Conservation (phyloP, 352 stramenopile species). For the Phytopythium aichiense region DNA sequence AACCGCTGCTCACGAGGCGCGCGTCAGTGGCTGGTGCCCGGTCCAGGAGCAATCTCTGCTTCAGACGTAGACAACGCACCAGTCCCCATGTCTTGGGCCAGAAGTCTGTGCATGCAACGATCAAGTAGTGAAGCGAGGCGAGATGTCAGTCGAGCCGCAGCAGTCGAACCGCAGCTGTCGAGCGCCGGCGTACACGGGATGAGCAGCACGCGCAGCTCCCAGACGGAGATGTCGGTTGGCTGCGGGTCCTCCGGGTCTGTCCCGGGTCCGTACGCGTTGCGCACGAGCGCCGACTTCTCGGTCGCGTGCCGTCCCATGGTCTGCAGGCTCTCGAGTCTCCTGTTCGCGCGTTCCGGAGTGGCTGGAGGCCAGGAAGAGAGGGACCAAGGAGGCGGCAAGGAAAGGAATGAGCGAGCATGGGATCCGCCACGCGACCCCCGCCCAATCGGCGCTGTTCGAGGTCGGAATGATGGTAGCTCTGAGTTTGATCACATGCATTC, state of each 20-base stretch:
- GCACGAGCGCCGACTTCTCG: constrained; percentile 37
- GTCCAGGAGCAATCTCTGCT: too few relatives aligned
- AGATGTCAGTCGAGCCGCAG: not conserved
- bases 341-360: not conserved
- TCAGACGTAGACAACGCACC: constrained; percentile 14
- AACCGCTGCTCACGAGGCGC: constrained; percentile 26
- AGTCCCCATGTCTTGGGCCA: constrained; percentile 69
- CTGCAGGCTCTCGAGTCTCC: not conserved
- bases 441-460: not conserved
- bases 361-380: not conserved
- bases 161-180: too few relatives aligned
- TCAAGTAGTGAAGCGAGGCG: not conserved
- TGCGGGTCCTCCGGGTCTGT: constrained; percentile 24
- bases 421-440: not conserved
- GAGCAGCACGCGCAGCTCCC: constrained; percentile 65
- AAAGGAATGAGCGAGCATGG: not conserved
- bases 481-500: not conserved
- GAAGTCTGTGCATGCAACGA: constrained; percentile 39
- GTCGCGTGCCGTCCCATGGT: constrained; percentile 11
- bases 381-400: not conserved
- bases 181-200: constrained; percentile 44
- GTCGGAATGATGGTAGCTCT: not conserved
- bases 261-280: constrained; percentile 10
- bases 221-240: constrained; percentile 30
- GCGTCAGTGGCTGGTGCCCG: too few relatives aligned